Evolutionary conservation across 441 rosid genomes (phyloP).

Genomic region (Cnidoscolus chayamansa): DNA sequence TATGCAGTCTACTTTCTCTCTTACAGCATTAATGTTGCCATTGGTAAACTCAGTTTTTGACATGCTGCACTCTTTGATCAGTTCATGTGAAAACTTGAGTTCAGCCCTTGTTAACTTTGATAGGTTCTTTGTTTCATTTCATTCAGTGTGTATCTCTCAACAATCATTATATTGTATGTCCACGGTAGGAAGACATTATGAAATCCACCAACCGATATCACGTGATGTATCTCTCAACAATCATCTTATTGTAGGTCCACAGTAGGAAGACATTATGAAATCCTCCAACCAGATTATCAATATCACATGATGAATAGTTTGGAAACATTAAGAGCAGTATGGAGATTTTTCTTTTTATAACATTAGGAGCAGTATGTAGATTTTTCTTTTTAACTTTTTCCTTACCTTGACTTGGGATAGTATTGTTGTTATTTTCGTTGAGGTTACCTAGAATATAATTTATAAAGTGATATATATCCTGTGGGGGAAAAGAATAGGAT

Average conservation of each 20-base stretch:
- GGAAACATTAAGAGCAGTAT: not conserved
- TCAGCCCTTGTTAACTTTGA: not conserved
- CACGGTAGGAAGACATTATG: not conserved
- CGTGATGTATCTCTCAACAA: not conserved
- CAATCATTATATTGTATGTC: not conserved
- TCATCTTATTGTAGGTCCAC: not conserved
- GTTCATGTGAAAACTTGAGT: not conserved
- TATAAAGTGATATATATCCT: not conserved
- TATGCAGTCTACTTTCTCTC: not conserved
- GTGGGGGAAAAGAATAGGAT: not conserved
- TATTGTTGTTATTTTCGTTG: not conserved
- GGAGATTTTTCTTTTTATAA: not conserved
- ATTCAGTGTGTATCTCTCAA: not conserved
- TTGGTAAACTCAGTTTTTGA: not conserved
- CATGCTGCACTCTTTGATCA: not conserved
- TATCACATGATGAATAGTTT: not conserved
- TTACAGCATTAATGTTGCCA: not conserved
- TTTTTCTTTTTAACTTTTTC: not conserved
- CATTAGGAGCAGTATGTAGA: not conserved
- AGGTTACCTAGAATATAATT: slow-evolving; percentile 4
- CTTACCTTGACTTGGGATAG: not conserved
- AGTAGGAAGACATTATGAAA: not conserved
- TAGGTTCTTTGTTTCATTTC: slow-evolving; percentile 1
- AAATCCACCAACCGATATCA: not conserved
- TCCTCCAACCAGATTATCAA: not conserved